Percentiles rank a stretch among this genome's conserved stretches.
These are phyloP conservation scores for Chaetomium cochliodes DNA, from an alignment of 495 filamentous ascomycete species.

Conservation along the genomic window DNA sequence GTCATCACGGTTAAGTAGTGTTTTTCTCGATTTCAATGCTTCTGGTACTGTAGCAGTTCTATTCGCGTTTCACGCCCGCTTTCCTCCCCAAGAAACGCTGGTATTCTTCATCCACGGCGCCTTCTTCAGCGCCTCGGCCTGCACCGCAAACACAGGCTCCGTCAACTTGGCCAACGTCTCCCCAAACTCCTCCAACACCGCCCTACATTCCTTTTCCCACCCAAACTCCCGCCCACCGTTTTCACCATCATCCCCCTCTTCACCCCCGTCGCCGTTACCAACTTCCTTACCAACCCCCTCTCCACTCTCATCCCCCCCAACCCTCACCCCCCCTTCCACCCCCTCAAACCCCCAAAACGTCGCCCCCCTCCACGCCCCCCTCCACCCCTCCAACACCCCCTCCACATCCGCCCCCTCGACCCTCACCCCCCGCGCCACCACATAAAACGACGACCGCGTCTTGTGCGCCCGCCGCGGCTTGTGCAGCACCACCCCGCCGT, in stretches of 20 bases:
- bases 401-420: constrained; percentile 35
- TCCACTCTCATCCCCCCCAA: neutral
- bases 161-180: constrained; percentile 37
- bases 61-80: no score
- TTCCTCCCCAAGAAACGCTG: no score
- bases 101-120: constrained; percentile 32
- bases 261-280: constrained; percentile 36
- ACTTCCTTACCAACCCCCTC: constrained; percentile 39
- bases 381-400: constrained; percentile 44
- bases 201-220: constrained; percentile 27
- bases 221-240: constrained; percentile 18
- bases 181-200: constrained; percentile 48
- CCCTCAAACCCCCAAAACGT: constrained; percentile 40
- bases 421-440: constrained; percentile 52
- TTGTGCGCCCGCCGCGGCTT: constrained; percentile 48
- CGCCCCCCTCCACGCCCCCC: constrained; percentile 43
- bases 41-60: no score
- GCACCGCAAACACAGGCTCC: constrained; percentile 41
- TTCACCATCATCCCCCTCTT: constrained; percentile 30
- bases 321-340: constrained; percentile 27
- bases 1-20: no score
- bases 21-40: no score
- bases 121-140: constrained; percentile 44
- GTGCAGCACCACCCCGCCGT: constrained; percentile 41
- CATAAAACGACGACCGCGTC: constrained; percentile 55